Base-by-base conservation (phyloP, 352 stramenopile species). In the Thraustotheca clavata region DNA sequence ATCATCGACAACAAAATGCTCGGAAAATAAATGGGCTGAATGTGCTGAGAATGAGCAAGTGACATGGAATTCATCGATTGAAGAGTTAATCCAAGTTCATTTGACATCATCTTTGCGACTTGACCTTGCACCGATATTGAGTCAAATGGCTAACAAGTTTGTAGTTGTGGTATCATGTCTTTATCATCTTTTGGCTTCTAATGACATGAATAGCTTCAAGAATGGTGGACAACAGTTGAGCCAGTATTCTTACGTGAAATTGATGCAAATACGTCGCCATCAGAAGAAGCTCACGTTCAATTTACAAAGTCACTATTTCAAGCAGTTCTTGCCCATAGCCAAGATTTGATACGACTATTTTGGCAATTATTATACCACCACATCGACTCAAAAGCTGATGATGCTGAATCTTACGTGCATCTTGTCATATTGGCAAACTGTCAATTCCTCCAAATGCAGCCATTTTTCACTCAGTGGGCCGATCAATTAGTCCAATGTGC, bases 191-290 rank as follows among this genome's bases (percentile, higher is more conserved):
- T 8, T 35, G 32, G 29, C 18, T 4, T 47, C 35, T 49, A 11
- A 18, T 18, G 11, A 20, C 6, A 18, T 26, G n/a, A 16, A 16
- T 36, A 63, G 57, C 5, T 65, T 9, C 32, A 2, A 31, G 32
- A 27, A 46, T 65, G 57, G 57, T 65, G 57, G 57, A 5, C 24
- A 2, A 18, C 9, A 26, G 9, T 65, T 22, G 41, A 65, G 38
- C 57, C 57, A 34, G 26, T 50, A 9, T 32, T 65, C 31, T 27
- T 22, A 7, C 18, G 16, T 7, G 39, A 16, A 27, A 22, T 36
- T 7, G 57, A 65, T 2, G 43, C 57, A 29, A 65, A 65, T 46
- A 55, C 38, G 11, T 36, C 35, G 29, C 33, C 38, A n/a, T 32
- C 38, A 1, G 57, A 65, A 8, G 57, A 55, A 5, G 38, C 2